Evolutionary conservation across 352 stramenopile genomes (phyloP).

Genomic region (Phytophthora cactorum): DNA sequence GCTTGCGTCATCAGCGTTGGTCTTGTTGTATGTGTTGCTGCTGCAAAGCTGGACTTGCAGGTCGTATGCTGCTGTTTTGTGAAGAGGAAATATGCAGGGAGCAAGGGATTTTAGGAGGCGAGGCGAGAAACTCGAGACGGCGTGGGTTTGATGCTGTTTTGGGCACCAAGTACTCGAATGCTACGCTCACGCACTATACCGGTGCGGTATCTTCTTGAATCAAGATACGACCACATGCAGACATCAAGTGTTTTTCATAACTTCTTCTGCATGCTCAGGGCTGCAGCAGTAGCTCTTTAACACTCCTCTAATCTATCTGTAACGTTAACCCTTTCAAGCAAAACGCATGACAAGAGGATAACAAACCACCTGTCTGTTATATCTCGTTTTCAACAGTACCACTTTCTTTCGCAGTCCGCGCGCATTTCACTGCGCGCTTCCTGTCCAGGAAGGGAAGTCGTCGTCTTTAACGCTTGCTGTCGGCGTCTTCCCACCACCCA

Average conservation of each 20-base stretch:
- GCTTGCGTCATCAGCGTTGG: conserved; percentile 7
- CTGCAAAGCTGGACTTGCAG: neutral
- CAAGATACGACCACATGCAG: too few species aligned
- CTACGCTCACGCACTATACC: neutral
- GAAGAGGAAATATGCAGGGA: neutral
- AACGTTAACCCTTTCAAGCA: too few species aligned
- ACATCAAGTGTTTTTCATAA: too few species aligned
- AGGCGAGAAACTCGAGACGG: neutral
- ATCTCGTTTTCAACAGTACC: conserved; percentile 2
- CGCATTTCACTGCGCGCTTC: conserved; percentile 2
- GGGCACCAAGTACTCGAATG: too few species aligned
- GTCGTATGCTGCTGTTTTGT: neutral
- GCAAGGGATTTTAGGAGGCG: neutral
- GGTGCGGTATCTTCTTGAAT: neutral
- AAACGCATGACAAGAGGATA: too few species aligned
- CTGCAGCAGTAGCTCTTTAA: too few species aligned
- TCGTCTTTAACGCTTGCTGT: conserved; percentile 6
- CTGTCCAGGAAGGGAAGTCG: conserved; percentile 5
- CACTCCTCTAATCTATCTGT: too few species aligned
- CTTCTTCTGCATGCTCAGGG: too few species aligned
- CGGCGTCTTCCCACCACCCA: neutral
- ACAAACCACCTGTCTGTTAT: conserved; percentile 11
- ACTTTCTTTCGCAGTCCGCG: conserved; percentile 6
- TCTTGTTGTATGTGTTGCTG: neutral
- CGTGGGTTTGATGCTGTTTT: neutral